Conservation (phyloP, 1,139 yeast genomes). For the Pichia sp. region DNA sequence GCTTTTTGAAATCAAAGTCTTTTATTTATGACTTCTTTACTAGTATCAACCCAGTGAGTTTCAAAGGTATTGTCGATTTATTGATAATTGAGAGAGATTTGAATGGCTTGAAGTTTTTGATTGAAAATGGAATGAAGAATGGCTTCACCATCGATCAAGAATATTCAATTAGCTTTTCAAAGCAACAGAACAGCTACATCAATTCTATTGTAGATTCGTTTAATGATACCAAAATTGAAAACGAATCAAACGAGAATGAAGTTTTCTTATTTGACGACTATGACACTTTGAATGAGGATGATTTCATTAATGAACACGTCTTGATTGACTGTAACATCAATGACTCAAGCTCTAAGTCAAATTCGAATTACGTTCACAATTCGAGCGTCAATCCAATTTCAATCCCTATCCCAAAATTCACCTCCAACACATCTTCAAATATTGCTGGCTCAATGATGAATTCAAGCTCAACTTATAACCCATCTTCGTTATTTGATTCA, state of each 20-base stretch:
- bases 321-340: constrained; percentile 2
- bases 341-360: not conserved
- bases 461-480: constrained; percentile 11
- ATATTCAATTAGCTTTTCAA: constrained; percentile 23
- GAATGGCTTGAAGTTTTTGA: constrained; percentile 20
- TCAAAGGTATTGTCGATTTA: constrained; percentile 26
- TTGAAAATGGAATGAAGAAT: constrained; percentile 19
- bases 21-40: constrained; percentile 31
- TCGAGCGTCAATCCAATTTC: constrained; percentile 18
- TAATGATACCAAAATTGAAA: constrained; percentile 6
- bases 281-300: constrained; percentile 12
- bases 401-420: constrained; percentile 10
- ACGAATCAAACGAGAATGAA: constrained; percentile 17
- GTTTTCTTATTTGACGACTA: constrained; percentile 31
- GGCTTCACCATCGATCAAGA: constrained; percentile 33
- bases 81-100: constrained; percentile 28
- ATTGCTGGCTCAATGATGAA: constrained; percentile 5
- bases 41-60: constrained; percentile 26
- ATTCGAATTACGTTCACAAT: constrained; percentile 2
- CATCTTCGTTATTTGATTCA: constrained; percentile 15
- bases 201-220: constrained; percentile 15
- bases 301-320: constrained; percentile 4
- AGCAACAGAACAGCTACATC: constrained; percentile 13
- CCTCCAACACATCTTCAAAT: constrained; percentile 5
- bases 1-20: constrained; percentile 25